Percentiles rank a stretch among this genome's conserved stretches.
These are phyloP conservation scores for Butyriboletus loyo DNA, from an alignment of 768 basidiomycete genomes.

Conservation along the genomic window DNA sequence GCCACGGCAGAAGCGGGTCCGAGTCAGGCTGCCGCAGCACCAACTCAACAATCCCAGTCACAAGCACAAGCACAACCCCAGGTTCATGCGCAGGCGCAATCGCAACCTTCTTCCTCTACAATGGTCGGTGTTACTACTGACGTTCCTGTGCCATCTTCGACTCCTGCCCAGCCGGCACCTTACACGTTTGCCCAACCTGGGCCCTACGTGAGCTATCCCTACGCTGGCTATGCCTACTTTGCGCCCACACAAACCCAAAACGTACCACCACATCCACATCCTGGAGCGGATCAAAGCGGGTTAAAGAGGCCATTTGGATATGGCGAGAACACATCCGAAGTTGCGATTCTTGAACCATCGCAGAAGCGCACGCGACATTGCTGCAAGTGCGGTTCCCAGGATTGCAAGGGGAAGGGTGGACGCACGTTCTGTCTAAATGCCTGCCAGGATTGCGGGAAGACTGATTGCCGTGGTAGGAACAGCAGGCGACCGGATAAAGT, in stretches of 20 bases:
- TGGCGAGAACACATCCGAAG: constrained; percentile 22
- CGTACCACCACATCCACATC: constrained; percentile 23
- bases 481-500: constrained; percentile 73
- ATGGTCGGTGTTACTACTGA: constrained; percentile 19
- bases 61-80: constrained; percentile 18
- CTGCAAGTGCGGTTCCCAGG: constrained; percentile 77
- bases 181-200: constrained; percentile 31
- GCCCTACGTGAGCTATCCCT: constrained; percentile 37
- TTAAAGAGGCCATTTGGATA: constrained; percentile 30
- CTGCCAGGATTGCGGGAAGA: constrained; percentile 81
- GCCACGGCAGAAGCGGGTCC: constrained; percentile 35
- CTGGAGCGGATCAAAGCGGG: constrained; percentile 25
- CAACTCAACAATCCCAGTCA: constrained; percentile 23
- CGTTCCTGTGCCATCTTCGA: constrained; percentile 16
- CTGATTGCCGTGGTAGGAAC: constrained; percentile 75
- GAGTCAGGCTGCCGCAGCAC: constrained; percentile 19
- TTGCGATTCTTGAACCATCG: constrained; percentile 36
- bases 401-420: constrained; percentile 83
- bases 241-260: constrained; percentile 21
- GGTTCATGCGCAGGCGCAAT: constrained; percentile 12
- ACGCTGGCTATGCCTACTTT: constrained; percentile 34
- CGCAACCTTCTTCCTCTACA: constrained; percentile 21
- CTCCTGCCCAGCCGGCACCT: constrained; percentile 27
- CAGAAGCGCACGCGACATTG: constrained; percentile 74
- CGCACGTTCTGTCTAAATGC: constrained; percentile 67